A percentile compares a stretch with the other conserved stretches of the same genome.
Evolutionary conservation across 306 rosid species (phyloP).

Genomic region (Quercus wislizeni): DNA sequence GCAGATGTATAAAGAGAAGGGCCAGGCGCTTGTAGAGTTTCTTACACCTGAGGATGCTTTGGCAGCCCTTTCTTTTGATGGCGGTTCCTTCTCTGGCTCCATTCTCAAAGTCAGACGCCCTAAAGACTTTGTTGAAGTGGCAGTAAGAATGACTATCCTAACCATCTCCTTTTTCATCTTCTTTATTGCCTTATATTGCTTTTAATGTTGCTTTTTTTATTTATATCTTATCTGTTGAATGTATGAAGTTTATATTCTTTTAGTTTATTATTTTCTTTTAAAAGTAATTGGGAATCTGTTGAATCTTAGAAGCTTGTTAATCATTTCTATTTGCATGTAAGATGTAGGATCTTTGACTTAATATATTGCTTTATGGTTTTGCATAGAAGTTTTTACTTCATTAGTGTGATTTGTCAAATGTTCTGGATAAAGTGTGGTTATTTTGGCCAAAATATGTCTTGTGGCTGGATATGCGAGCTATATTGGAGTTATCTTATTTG

Average conservation of each 20-base stretch:
- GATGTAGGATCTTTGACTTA: no score
- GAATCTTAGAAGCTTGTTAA: background rate
- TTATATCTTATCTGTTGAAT: background rate
- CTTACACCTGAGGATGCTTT: conserved; percentile 91
- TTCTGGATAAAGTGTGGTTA: background rate
- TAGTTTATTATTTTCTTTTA: background rate
- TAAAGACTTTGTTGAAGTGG: conserved; percentile 76
- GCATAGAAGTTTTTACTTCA: background rate
- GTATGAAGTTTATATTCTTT: conserved; percentile 1
- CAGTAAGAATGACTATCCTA: conserved; percentile 67
- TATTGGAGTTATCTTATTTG: background rate
- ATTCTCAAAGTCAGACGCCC: conserved; percentile 80
- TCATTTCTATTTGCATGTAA: no score
- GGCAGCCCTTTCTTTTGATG: conserved; percentile 88
- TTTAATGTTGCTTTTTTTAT: background rate
- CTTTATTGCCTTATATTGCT: background rate
- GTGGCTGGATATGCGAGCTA: background rate
- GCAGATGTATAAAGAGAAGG: conserved; percentile 81
- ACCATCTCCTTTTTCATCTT: conserved; percentile 15
- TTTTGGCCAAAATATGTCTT: background rate
- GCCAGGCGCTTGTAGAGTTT: conserved; percentile 90
- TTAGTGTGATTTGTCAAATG: background rate
- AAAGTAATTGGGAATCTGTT: background rate
- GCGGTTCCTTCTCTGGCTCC: conserved; percentile 62
- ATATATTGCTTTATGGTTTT: background rate